Base-by-base conservation (phyloP, 2,329 filamentous ascomycete species). In the Calonectria ilicicola region DNA sequence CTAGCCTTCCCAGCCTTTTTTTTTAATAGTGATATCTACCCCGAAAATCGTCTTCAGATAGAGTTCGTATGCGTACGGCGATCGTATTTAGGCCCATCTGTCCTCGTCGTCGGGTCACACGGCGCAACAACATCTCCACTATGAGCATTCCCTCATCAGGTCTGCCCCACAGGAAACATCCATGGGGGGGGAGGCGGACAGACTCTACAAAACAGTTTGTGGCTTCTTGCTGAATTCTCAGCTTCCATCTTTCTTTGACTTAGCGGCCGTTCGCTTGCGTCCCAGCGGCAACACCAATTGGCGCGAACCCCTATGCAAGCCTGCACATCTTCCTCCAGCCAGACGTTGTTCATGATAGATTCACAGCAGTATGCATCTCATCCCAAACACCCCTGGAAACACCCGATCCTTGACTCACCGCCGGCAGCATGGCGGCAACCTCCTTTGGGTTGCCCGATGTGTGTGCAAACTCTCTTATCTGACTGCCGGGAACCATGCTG, bases 331-430 rank as follows among this genome's bases (percentile, higher is more conserved):
- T 38, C 53, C 29, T 32, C 19, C 29, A 58, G 29, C n/a, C 15
- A n/a, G 32, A 32, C 32, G n/a, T 21, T 32, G 29, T 58, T 58
- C 53, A 15, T 38, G 53, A 58, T 66, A 19, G 53, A 71, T 60
- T 42, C 60, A 32, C 42, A 27, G 23, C 32, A 44, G 65, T 32
- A 66, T 49, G 68, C 46, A 38, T 53, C 46, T 19, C 58, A 27
- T 46, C 12, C 17, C 35, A 65, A 40, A 35, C 56, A 56, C 40
- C 67, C 69, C 47, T 40, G 65, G 26, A 63, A 63, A 67, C 35
- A 67, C 46, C 40, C 27, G 21, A n/a, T 46, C 44, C 51, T 47
- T 53, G 58, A 51, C 69, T 71, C 69, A 71, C 69, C 69, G 69
- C 69, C 65, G 65, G 68, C 51, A 67, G 65, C 42, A 35, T 58